These are phyloP conservation scores for Pseudisothecium myosuroides DNA, from an alignment of 225 moss, liverwort and hornwort genomes.

Conservation along the genomic window DNA sequence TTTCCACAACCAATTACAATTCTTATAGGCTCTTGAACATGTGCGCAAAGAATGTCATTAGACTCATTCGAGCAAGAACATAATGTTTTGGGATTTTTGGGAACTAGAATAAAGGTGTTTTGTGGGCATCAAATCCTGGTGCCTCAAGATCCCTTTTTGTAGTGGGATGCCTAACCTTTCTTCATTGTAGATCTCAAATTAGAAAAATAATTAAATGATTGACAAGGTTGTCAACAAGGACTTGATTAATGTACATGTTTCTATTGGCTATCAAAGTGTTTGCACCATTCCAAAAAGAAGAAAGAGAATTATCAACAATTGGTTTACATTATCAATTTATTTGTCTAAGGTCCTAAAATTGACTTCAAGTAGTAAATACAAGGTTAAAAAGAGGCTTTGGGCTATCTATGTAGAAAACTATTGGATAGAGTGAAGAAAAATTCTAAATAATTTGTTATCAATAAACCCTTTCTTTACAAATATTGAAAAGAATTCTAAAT, in stretches of 20 bases:
- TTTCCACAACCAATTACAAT: background rate
- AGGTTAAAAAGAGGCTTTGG: too few relatives aligned
- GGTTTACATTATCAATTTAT: background rate
- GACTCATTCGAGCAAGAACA: background rate
- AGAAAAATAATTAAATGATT: background rate
- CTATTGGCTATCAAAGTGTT: background rate
- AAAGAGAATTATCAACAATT: background rate
- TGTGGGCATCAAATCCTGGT: too few relatives aligned
- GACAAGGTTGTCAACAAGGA: background rate
- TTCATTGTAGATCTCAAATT: background rate
- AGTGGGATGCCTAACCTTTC: background rate
- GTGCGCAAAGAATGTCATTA: fast-evolving
- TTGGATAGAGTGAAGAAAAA: too few relatives aligned
- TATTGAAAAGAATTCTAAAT: background rate
- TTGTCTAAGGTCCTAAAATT: too few relatives aligned
- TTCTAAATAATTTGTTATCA: too few relatives aligned
- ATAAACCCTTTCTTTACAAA: too few relatives aligned
- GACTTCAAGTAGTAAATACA: too few relatives aligned
- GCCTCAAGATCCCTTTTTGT: too few relatives aligned
- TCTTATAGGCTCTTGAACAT: background rate
- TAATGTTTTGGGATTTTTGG: fast-evolving
- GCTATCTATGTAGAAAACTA: too few relatives aligned
- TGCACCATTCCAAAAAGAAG: background rate
- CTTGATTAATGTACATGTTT: background rate
- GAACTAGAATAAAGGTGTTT: background rate